These are phyloP conservation scores for Penicillium chermesinum DNA, from an alignment of 495 filamentous ascomycete species.

Conservation along the genomic window DNA sequence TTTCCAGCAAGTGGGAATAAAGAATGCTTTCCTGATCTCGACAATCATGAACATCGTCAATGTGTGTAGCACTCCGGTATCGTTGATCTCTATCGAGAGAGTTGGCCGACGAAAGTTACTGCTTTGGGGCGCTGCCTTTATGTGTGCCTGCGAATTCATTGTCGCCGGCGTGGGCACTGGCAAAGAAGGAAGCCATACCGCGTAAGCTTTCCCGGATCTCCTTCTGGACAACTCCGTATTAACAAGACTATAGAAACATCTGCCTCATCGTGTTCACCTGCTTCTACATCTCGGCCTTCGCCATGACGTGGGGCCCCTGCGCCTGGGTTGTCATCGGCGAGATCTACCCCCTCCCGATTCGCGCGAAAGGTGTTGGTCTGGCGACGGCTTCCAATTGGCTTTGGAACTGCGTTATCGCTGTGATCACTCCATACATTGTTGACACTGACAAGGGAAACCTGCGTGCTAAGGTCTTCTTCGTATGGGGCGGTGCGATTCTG, in stretches of 20 bases:
- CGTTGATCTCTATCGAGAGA: constrained; percentile 69
- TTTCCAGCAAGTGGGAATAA: constrained; percentile 56
- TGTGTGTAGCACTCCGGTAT: constrained; percentile 59
- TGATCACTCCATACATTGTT: constrained; percentile 72
- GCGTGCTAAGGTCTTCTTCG: constrained; percentile 70
- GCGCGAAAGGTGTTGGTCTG: constrained; percentile 67
- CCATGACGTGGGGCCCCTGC: constrained; percentile 72
- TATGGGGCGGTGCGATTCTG: constrained; percentile 67
- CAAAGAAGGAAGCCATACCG: constrained; percentile 26
- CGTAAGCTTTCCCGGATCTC: constrained; percentile 13
- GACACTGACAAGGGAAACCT: constrained; percentile 58
- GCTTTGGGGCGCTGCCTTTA: constrained; percentile 60
- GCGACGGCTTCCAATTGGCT: constrained; percentile 80
- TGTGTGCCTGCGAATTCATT: constrained; percentile 57
- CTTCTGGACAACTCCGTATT: neutral
- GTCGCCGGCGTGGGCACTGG: constrained; percentile 54
- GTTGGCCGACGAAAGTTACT: constrained; percentile 71
- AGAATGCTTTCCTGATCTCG: constrained; percentile 62
- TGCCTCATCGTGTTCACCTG: constrained; percentile 65
- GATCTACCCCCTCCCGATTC: constrained; percentile 75
- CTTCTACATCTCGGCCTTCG: constrained; percentile 84
- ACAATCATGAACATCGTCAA: constrained; percentile 64
- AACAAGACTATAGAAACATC: constrained; percentile 7
- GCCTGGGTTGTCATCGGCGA: constrained; percentile 80
- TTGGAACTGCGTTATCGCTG: constrained; percentile 65